phyloP scores from a whole-genome alignment of 2,329 filamentous ascomycete genomes.

The Scytalidium lignicola region DNA sequence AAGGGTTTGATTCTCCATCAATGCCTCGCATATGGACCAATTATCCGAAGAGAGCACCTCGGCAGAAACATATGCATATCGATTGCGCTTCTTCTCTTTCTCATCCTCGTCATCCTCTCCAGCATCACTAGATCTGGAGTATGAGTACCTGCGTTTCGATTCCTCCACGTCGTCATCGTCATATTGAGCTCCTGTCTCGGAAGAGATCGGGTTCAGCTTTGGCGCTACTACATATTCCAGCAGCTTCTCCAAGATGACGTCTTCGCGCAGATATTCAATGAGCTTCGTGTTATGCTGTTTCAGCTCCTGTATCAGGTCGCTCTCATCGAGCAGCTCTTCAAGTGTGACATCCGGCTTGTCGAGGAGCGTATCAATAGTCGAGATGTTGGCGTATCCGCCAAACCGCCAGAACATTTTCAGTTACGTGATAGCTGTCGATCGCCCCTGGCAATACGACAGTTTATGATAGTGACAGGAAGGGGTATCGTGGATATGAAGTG shows the following conservation, averaged over 20 bases:
- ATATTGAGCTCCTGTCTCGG: constrained; percentile 46
- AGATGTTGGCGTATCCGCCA: constrained; percentile 96
- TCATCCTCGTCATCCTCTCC: constrained; percentile 60
- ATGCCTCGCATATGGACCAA: constrained; percentile 90
- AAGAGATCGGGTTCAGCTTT: constrained; percentile 53
- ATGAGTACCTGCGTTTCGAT: constrained; percentile 42
- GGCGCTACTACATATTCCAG: constrained; percentile 90
- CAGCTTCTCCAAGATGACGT: constrained; percentile 75
- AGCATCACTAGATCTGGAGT: constrained; percentile 44
- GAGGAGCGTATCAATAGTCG: constrained; percentile 91
- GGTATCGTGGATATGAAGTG: constrained; percentile 13
- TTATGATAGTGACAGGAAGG: constrained; percentile 16
- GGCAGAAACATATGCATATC: constrained; percentile 88
- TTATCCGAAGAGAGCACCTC: constrained; percentile 94
- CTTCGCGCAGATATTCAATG: constrained; percentile 89
- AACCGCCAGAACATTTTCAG: constrained; percentile 98
- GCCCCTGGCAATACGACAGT: constrained; percentile 19
- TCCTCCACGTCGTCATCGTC: constrained; percentile 47
- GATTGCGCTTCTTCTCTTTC: constrained; percentile 83
- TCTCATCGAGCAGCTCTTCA: constrained; percentile 93
- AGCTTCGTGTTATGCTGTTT: constrained; percentile 98
- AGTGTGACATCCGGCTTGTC: constrained; percentile 92
- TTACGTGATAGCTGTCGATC: constrained; percentile 25
- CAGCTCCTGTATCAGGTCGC: constrained; percentile 92
- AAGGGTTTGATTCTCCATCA: constrained; percentile 77